Percentiles rank a stretch among this genome's conserved stretches.
Evolutionary conservation across 495 filamentous ascomycete genomes (phyloP).

Genomic region (Aspergillus asperescens): DNA sequence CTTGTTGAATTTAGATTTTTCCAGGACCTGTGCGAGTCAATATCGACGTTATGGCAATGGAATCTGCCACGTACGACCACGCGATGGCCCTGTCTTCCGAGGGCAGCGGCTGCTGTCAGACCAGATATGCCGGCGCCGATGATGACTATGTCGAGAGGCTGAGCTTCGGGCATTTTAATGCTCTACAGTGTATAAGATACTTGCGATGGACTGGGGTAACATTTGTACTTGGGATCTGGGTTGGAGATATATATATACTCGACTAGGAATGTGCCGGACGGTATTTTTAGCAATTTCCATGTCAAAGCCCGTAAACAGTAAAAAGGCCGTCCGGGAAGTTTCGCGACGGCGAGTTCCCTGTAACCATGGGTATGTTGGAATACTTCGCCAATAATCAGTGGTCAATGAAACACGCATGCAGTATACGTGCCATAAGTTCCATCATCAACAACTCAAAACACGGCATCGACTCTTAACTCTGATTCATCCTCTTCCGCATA

Average conservation of each 20-base stretch:
- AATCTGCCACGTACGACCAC: constrained; percentile 22
- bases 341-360: no score
- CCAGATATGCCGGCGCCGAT: constrained; percentile 31
- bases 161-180: neutral
- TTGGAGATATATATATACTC: neutral
- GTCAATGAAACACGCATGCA: neutral
- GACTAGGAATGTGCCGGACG: neutral
- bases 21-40: constrained; percentile 34
- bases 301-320: neutral
- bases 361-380: no score
- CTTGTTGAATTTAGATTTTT: constrained; percentile 47
- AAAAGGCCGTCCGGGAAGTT: neutral
- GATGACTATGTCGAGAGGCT: constrained; percentile 22
- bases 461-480: neutral
- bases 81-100: constrained; percentile 29
- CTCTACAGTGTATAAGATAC: neutral
- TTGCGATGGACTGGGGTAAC: neutral
- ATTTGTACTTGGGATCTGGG: neutral
- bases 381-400: neutral
- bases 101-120: constrained; percentile 27
- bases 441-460: no score
- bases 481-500: constrained; percentile 22
- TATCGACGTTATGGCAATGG: neutral
- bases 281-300: neutral
- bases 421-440: no score